phyloP scores from a whole-genome alignment of 78 protist genomes.

The Salpingoeca rosetta region DNA sequence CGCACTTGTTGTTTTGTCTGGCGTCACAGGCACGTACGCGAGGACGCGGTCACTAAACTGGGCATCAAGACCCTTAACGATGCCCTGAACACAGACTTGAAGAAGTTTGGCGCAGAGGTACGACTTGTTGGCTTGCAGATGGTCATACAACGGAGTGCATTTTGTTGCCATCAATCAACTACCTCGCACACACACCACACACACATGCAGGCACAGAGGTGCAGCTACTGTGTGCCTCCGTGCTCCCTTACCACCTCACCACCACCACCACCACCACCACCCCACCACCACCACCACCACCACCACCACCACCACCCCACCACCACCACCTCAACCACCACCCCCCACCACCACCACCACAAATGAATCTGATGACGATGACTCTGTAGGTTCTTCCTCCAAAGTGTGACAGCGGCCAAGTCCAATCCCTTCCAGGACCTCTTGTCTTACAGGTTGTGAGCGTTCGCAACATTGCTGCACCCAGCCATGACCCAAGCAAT shows the following conservation, averaged over 20 bases:
- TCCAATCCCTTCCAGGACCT: background rate
- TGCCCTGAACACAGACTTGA: background rate
- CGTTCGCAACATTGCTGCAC: background rate
- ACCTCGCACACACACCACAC: too few relatives aligned
- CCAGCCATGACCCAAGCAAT: background rate
- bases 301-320: too few relatives aligned
- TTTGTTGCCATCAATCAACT: too few relatives aligned
- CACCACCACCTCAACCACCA: too few relatives aligned
- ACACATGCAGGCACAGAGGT: too few relatives aligned
- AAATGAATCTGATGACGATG: background rate
- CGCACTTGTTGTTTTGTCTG: background rate
- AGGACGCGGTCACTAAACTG: background rate
- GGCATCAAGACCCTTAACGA: background rate
- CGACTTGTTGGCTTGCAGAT: background rate
- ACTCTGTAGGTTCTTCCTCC: background rate
- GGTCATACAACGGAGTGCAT: background rate
- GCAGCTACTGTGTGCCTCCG: too few relatives aligned
- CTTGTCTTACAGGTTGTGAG: background rate
- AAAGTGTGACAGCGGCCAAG: background rate
- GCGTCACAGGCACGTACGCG: background rate
- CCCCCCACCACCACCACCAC: background rate
- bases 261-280: too few relatives aligned
- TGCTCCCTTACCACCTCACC: too few relatives aligned
- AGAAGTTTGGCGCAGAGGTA: background rate
- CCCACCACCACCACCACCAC: too few relatives aligned